Evolutionary conservation across 768 basidiomycete genomes (phyloP).

Genomic region (Pisolithus orientalis): DNA sequence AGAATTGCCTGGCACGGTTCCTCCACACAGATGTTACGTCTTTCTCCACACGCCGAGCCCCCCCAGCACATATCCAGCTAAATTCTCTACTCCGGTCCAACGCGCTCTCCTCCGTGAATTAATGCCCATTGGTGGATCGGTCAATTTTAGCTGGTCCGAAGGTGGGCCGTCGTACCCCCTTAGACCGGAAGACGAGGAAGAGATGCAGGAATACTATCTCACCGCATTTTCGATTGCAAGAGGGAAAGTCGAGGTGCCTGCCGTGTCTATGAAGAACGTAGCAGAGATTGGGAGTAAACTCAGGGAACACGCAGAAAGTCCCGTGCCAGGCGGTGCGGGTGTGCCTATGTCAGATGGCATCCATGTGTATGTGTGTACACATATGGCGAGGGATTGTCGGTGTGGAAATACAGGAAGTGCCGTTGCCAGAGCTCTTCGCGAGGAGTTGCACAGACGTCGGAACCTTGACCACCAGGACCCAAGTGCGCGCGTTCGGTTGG

Average conservation of each 20-base stretch:
- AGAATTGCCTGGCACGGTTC: conserved; percentile 44
- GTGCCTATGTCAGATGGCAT: conserved; percentile 18
- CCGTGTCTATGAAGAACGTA: conserved; percentile 43
- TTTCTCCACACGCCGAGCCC: conserved; percentile 47
- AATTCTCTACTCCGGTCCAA: conserved; percentile 43
- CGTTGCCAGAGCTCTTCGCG: conserved; percentile 47
- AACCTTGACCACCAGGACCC: conserved; percentile 19
- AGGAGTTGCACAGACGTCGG: conserved; percentile 42
- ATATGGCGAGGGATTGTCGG: conserved; percentile 72
- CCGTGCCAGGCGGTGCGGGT: conserved; percentile 8
- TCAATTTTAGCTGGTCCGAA: conserved; percentile 56
- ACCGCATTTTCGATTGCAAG: conserved; percentile 47
- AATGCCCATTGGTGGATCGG: conserved; percentile 44
- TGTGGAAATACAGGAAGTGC: conserved; percentile 62
- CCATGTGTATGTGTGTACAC: conserved; percentile 70
- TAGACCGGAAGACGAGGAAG: conserved; percentile 8
- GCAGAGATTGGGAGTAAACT: conserved; percentile 37
- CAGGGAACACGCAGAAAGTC: conserved; percentile 25
- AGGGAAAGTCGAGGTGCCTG: conserved; percentile 45
- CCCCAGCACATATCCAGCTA: conserved; percentile 44
- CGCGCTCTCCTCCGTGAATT: conserved; percentile 41
- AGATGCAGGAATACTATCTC: conserved; percentile 27
- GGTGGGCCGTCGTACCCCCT: conserved; percentile 11
- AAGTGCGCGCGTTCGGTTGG: conserved; percentile 38
- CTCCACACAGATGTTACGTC: conserved; percentile 47